Evolutionary conservation across 2,329 filamentous ascomycete species (phyloP), one percentile per base, ranked within the genome.

Genomic region (Monosporascus sp.): DNA sequence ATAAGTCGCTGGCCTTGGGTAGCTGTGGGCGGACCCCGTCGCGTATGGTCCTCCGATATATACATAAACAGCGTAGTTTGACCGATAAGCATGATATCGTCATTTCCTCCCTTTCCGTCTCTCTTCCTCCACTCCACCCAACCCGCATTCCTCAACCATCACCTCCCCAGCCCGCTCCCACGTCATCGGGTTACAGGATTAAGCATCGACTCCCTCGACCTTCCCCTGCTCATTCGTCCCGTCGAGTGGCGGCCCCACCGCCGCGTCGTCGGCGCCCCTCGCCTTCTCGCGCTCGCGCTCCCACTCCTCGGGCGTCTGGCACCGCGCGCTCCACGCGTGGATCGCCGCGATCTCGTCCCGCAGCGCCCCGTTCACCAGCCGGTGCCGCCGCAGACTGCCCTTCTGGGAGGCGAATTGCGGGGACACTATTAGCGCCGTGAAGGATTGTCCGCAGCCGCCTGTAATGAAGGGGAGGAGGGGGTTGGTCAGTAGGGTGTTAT

Each of bases 301-400:
- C 84, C 88, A 96, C 75, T 97, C 90, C 64, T 91, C 89, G 0
- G 90, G 89, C 8, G 92, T 97, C 74, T 91, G 88, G 70, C 92
- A 96, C 73, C 91, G 95, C 27, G 91, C 90, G 52, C 90, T 95
- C 92, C 92, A 97, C 39, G 92, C 92, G 75, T 97, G 92, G 62
- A 97, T 96, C 59, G 82, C 83, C 17, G 89, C 89, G 68, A 97
- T 96, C 74, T 97, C 91, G 47, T 86, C 82, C 74, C 91, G 93
- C 62, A 97, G 77, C 5, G 85, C 84, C 17, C 80, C 80, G 72
- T 97, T 96, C 62, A 96, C 91, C 57, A 95, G 79, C 44, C 92
- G 85, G 72, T 96, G 90, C 53, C 92, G 82, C 68, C 90, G 90
- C 53, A 97, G 83, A 50, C 89, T 89, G 65, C 31, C 31, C 31